Evolutionary conservation across 352 stramenopile species (phyloP).

Genomic region (Pythium aquatile): DNA sequence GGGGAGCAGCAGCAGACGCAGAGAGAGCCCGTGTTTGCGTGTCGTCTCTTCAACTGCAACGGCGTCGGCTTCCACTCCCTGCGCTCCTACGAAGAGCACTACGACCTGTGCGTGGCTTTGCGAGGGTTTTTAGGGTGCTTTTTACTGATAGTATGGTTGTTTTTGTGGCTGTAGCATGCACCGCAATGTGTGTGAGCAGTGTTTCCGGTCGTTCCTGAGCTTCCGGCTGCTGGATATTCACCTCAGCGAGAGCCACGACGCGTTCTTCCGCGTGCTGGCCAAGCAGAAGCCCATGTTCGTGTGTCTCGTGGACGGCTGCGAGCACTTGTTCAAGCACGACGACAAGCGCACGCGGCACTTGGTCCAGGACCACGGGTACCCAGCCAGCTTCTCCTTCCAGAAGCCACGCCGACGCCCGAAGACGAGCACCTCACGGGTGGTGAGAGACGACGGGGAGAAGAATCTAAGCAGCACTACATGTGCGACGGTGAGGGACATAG

Average conservation of each 20-base stretch:
- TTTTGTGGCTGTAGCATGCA: constrained; percentile 21
- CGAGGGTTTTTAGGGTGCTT: too few relatives aligned
- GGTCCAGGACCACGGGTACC: constrained; percentile 40
- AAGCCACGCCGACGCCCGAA: neutral
- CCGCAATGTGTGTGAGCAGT: constrained; percentile 52
- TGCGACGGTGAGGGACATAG: neutral
- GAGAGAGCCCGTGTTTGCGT: constrained; percentile 30
- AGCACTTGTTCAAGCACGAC: constrained; percentile 41
- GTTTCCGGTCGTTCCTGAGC: constrained; percentile 48
- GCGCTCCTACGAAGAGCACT: constrained; percentile 57
- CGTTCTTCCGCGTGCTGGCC: constrained; percentile 59
- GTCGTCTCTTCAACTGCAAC: constrained; percentile 42
- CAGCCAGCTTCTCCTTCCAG: constrained; percentile 41
- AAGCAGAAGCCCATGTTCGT: constrained; percentile 61
- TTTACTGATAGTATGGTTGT: neutral
- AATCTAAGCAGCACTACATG: neutral
- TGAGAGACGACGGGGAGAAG: neutral
- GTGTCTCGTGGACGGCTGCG: constrained; percentile 55
- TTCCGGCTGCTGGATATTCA: constrained; percentile 54
- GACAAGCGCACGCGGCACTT: constrained; percentile 52
- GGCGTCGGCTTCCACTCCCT: constrained; percentile 44
- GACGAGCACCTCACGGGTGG: neutral
- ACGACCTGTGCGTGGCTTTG: constrained; percentile 42
- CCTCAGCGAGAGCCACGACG: constrained; percentile 62
- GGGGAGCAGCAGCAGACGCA: constrained; percentile 1